Evolutionary conservation across 129 eudicot species (phyloP).

Genomic region (Ambrosia artemisiifolia): DNA sequence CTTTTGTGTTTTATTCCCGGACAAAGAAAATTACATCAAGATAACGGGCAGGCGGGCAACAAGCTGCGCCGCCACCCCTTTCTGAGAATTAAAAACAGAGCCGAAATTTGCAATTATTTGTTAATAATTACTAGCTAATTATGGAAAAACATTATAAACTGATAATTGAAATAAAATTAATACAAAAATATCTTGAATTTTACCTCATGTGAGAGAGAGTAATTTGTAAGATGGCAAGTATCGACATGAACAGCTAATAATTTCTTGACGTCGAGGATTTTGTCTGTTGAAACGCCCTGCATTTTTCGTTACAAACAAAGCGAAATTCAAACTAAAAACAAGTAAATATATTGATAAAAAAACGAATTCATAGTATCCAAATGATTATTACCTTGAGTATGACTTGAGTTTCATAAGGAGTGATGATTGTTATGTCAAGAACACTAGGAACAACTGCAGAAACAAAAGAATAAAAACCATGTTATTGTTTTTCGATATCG

Average conservation of each 20-base stretch:
- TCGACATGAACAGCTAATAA: constrained; percentile 78
- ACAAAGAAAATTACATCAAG: no score
- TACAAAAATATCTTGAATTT: constrained; percentile 8
- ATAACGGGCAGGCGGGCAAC: no score
- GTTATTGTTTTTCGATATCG: neutral
- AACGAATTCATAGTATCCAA: no score
- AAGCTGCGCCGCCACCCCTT: no score
- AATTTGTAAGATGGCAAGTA: constrained; percentile 89
- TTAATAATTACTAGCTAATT: neutral
- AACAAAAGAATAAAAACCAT: neutral
- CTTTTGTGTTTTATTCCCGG: no score
- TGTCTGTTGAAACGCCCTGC: constrained; percentile 95
- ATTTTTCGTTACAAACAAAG: constrained; percentile 31
- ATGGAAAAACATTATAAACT: neutral
- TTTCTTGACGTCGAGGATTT: constrained; percentile 85
- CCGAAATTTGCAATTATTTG: neutral
- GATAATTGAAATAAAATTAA: neutral
- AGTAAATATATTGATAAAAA: no score
- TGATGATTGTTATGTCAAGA: constrained; percentile 72
- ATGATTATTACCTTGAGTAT: constrained; percentile 64
- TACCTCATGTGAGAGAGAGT: constrained; percentile 92
- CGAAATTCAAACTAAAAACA: neutral
- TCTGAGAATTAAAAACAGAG: constrained; percentile 1
- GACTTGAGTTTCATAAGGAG: constrained; percentile 84
- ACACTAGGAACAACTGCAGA: constrained; percentile 86